Evolutionary conservation across 1,284 basidiomycete species (phyloP), one percentile per base, ranked within the genome.

Genomic region (Vanrija sp.): DNA sequence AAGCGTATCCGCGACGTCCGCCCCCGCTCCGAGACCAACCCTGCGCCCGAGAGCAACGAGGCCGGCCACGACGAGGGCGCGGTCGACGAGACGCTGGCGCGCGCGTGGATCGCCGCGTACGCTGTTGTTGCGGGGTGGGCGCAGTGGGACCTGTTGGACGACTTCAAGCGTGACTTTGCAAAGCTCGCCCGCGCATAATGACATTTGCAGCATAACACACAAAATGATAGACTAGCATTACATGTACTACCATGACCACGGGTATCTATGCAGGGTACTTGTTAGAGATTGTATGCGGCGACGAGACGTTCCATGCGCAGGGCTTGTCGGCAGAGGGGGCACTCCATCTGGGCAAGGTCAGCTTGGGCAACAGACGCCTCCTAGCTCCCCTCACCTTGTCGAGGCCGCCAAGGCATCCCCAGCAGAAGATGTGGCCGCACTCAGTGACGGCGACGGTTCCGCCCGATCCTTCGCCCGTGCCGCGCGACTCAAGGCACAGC

Each of bases 401-500:
- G 67, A 88, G 85, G 84, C 93, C 93, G 89, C 47, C 88, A 85
- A 96, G 89, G 72, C 93, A 97, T 59, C 81, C 84, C 93, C 93
- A 97, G 70, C 91, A 94, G 75, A 95, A 96, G 45, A 95, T 75
- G 77, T 96, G 93, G 0, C 93, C 93, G 66, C 93, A 96, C 71
- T 95, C 92, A 0, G 93, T 96, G 25, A 89, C 86, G 63, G 87
- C 88, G 4, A 68, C 67, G 51, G 86, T 75, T 8, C 75, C 75
- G 5, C 72, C 75, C 39, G 67, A 72, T 0, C 73, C 75, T 40
- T 73, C 67, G 3, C 69, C 69, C 85, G 68, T 87, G 81, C 26
- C 86, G 85, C 69, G 88, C 78, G 77, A 90, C 85, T 93, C 89
- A 52, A 95, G 77, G 68, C 91, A 95, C 6, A 95, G 79, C 2